Percentiles rank a stretch among this genome's conserved stretches.
Evolutionary conservation across 495 filamentous ascomycete genomes (phyloP).

Genomic region (Rhizodiscina lignyota): DNA sequence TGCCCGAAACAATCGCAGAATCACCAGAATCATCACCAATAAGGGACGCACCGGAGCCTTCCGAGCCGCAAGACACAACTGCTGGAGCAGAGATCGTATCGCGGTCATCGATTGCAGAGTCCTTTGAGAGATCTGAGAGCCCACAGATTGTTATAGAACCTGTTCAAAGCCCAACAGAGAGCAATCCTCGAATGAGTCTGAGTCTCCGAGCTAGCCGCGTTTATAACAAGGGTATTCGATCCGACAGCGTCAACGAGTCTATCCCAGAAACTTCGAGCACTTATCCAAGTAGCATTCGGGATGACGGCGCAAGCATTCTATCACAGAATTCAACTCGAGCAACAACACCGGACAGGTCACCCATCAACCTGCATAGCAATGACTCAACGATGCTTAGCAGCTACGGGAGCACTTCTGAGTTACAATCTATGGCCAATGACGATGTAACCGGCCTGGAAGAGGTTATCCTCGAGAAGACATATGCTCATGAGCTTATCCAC

Average conservation of each 20-base stretch:
- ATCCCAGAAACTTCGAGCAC: conserved; percentile 54
- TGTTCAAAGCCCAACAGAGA: too few species aligned
- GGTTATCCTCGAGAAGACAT: conserved; percentile 71
- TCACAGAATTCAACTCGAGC: conserved; percentile 78
- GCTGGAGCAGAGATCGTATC: too few species aligned
- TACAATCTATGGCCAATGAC: conserved; percentile 33
- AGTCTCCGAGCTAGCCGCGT: conserved; percentile 6
- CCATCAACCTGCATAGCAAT: conserved; percentile 16
- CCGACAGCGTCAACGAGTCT: conserved; percentile 32
- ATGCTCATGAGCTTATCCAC: conserved; percentile 72
- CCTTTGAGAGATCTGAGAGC: too few species aligned
- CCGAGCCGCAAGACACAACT: too few species aligned
- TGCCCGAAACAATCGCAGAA: too few species aligned
- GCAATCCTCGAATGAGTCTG: too few species aligned
- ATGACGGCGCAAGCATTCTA: conserved; percentile 59
- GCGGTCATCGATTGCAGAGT: too few species aligned
- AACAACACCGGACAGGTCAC: conserved; percentile 62
- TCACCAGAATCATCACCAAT: too few species aligned
- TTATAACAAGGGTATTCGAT: conserved; percentile 14
- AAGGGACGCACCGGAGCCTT: too few species aligned
- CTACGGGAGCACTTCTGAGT: conserved; percentile 21
- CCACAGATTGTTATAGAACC: too few species aligned
- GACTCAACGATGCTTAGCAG: conserved; percentile 16
- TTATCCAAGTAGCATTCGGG: conserved; percentile 53
- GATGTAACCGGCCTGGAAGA: conserved; percentile 62